Evolutionary conservation across 371 early-diverging fungal genomes (phyloP).

Genomic region (Mucor circinelloides): DNA sequence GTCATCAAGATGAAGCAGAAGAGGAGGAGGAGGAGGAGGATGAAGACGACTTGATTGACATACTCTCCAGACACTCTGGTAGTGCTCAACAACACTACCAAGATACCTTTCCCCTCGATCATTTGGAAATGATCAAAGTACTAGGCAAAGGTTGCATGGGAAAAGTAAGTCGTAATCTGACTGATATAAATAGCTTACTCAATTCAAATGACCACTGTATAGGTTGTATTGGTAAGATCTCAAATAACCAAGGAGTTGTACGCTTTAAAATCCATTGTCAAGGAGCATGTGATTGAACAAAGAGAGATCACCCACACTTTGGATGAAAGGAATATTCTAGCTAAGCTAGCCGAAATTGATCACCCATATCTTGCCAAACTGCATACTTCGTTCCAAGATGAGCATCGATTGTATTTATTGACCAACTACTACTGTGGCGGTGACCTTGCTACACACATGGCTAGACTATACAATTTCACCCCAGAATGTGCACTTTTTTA

Average conservation of each 20-base stretch:
- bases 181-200: not conserved
- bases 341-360: slow-evolving; percentile 33
- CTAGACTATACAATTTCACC: slow-evolving; percentile 46
- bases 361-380: slow-evolving; percentile 96
- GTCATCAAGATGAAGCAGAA: not conserved
- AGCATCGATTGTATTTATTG: slow-evolving; percentile 89
- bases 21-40: slow-evolving; percentile 15
- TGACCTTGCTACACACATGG: slow-evolving; percentile 72
- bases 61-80: not conserved
- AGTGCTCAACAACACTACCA: not conserved
- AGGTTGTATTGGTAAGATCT: slow-evolving; percentile 87
- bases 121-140: slow-evolving; percentile 67
- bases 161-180: slow-evolving; percentile 52
- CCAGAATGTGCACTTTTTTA: slow-evolving; percentile 64
- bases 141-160: slow-evolving; percentile 81
- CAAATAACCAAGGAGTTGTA: slow-evolving; percentile 59
- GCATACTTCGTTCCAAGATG: slow-evolving; percentile 93
- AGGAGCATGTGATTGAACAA: slow-evolving; percentile 87
- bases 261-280: slow-evolving; percentile 96
- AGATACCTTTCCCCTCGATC: slow-evolving; percentile 40
- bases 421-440: slow-evolving; percentile 95
- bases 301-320: slow-evolving; percentile 84
- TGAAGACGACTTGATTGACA: not conserved
- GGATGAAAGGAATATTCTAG: slow-evolving; percentile 52
- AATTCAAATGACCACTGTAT: not conserved